A percentile compares a stretch with the other conserved stretches of the same genome.
Conservation (phyloP, 2,329 filamentous ascomycete species). For the Fusarium marasasianum region DNA sequence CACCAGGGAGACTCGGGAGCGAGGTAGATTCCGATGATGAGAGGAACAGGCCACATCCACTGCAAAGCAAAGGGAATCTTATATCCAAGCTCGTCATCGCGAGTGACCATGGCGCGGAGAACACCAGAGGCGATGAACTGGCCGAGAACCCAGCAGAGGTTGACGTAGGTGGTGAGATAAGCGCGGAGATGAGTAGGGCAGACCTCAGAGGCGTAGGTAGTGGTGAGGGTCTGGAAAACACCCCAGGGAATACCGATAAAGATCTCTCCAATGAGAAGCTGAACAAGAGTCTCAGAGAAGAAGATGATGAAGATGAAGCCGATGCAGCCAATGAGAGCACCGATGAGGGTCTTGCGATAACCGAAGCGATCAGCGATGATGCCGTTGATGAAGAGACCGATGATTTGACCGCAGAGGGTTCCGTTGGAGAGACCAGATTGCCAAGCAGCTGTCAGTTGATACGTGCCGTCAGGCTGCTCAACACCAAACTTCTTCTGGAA, state of each 20-base stretch:
- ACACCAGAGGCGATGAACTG: constrained; percentile 58
- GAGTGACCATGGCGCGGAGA: constrained; percentile 51
- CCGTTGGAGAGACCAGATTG: constrained; percentile 62
- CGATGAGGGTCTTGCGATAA: constrained; percentile 59
- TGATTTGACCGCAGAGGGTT: constrained; percentile 57
- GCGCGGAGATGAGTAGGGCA: constrained; percentile 57
- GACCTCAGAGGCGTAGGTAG: constrained; percentile 60
- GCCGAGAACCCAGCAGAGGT: constrained; percentile 61
- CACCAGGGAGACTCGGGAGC: constrained; percentile 63
- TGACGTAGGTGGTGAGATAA: constrained; percentile 60
- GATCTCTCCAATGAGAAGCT: constrained; percentile 57
- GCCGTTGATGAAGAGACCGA: constrained; percentile 61
- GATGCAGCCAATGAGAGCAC: constrained; percentile 50
- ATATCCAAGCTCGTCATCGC: constrained; percentile 55
- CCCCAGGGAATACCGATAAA: constrained; percentile 59
- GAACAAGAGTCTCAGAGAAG: constrained; percentile 53
- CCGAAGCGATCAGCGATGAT: constrained; percentile 57
- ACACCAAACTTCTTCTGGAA: constrained; percentile 54
- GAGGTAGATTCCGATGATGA: constrained; percentile 54
- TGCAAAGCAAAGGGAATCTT: constrained; percentile 60
- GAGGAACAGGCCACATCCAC: constrained; percentile 59
- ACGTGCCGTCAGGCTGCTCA: constrained; percentile 48
- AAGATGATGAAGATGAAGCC: constrained; percentile 61
- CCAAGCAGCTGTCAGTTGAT: constrained; percentile 61
- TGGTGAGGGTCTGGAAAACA: constrained; percentile 57